These are phyloP conservation scores for Westerdykella sp. DNA, from an alignment of 2,329 filamentous ascomycete species.

Conservation along the genomic window DNA sequence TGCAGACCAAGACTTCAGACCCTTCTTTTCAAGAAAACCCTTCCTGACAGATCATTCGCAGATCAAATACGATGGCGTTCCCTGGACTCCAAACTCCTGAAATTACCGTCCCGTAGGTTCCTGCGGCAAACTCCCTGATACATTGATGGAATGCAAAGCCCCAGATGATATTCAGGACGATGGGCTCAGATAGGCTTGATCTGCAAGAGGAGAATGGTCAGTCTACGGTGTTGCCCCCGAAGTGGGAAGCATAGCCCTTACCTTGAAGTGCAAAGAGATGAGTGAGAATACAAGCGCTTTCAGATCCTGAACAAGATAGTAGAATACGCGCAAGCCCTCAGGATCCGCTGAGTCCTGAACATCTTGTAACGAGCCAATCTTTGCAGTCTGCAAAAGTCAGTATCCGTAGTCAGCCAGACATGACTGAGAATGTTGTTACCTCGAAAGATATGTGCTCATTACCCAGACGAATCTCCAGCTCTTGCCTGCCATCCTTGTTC, in stretches of 20 bases:
- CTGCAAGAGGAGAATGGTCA: conserved; percentile 25
- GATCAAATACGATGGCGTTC: too few relatives aligned
- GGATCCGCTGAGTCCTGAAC: conserved; percentile 95
- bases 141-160: conserved; percentile 10
- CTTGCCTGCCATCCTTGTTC: conserved; percentile 97
- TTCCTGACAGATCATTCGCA: too few relatives aligned
- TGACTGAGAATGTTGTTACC: conserved; percentile 46
- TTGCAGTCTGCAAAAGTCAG: conserved; percentile 65
- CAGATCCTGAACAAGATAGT: conserved; percentile 95
- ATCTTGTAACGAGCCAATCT: conserved; percentile 94
- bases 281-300: conserved; percentile 96
- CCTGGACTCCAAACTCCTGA: conserved; percentile 8
- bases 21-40: not conserved
- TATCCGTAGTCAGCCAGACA: conserved; percentile 5
- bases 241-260: conserved; percentile 22
- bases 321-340: conserved; percentile 93
- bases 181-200: conserved; percentile 64
- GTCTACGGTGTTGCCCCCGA: not conserved
- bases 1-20: not conserved
- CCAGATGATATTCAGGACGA: conserved; percentile 2
- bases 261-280: conserved; percentile 96
- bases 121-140: conserved; percentile 4
- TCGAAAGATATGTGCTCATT: conserved; percentile 98
- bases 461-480: conserved; percentile 88
- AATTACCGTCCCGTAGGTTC: not conserved